Percentiles rank a stretch among this genome's conserved stretches.
Evolutionary conservation across 768 basidiomycete species (phyloP).

Genomic region (Hericium alpestre): DNA sequence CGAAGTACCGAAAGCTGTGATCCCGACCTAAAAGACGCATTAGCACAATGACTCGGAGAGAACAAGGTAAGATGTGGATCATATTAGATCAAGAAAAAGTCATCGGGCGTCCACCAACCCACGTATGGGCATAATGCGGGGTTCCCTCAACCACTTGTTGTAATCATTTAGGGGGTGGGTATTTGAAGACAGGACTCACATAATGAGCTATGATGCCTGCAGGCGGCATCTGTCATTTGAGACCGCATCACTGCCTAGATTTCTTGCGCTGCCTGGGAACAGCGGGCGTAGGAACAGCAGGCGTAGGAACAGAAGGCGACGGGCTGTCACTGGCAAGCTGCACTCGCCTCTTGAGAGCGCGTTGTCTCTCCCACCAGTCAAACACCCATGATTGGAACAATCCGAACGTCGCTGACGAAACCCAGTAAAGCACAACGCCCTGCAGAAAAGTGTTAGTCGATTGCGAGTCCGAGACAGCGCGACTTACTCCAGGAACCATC

Average conservation of each 20-base stretch:
- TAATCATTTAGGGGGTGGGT: slow-evolving; percentile 41
- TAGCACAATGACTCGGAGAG: too few species aligned
- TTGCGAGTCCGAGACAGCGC: background rate
- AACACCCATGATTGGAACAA: slow-evolving; percentile 66
- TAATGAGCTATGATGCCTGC: too few species aligned
- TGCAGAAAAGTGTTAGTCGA: slow-evolving; percentile 18
- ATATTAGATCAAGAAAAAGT: slow-evolving; percentile 89
- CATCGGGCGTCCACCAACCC: slow-evolving; percentile 40
- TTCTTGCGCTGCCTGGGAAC: too few species aligned
- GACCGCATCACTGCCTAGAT: too few species aligned
- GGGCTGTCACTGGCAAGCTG: background rate
- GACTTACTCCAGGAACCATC: slow-evolving; percentile 60
- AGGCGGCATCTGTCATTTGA: too few species aligned
- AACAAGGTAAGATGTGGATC: slow-evolving; percentile 23
- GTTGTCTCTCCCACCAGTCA: slow-evolving; percentile 48
- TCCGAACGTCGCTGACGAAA: slow-evolving; percentile 65
- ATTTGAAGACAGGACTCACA: too few species aligned
- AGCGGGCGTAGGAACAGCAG: too few species aligned
- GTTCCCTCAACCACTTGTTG: slow-evolving; percentile 67
- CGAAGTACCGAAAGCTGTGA: too few species aligned
- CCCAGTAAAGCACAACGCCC: slow-evolving; percentile 70
- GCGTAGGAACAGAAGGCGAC: background rate
- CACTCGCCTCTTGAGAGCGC: slow-evolving; percentile 15
- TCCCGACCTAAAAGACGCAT: too few species aligned
- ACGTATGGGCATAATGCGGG: slow-evolving; percentile 18